These are phyloP conservation scores for Candida schatavii DNA, from an alignment of 805 yeast genomes.

Conservation along the genomic window DNA sequence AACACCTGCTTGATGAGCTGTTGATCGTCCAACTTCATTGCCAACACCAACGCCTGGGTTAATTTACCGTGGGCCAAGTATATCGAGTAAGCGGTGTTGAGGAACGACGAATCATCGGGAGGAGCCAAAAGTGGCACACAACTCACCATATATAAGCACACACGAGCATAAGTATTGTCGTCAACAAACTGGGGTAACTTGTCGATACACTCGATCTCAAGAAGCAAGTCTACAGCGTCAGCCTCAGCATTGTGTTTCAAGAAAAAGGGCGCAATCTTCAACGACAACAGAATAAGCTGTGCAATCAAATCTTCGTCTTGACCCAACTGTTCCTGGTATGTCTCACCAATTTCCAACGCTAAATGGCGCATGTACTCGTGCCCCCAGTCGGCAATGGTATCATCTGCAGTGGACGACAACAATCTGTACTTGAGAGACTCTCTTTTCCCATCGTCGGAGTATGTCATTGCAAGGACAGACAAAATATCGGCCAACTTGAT, in stretches of 20 bases:
- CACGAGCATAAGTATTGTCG: constrained; percentile 78
- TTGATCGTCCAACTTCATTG: constrained; percentile 85
- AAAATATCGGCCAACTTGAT: constrained; percentile 78
- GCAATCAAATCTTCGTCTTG: constrained; percentile 30
- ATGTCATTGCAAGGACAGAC: constrained; percentile 94
- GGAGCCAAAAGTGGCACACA: constrained; percentile 97
- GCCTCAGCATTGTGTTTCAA: constrained; percentile 96
- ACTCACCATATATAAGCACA: constrained; percentile 89
- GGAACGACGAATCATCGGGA: constrained; percentile 83
- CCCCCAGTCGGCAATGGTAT: constrained; percentile 85
- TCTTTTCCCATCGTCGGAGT: constrained; percentile 73
- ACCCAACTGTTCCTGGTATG: constrained; percentile 53
- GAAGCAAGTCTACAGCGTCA: constrained; percentile 90
- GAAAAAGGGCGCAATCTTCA: constrained; percentile 83
- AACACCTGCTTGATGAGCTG: constrained; percentile 75
- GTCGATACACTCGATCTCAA: constrained; percentile 87
- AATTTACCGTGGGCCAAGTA: constrained; percentile 75
- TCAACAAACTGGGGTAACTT: constrained; percentile 82
- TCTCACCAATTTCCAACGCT: constrained; percentile 92
- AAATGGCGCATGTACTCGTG: constrained; percentile 96
- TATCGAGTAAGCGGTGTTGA: constrained; percentile 84
- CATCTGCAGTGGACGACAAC: constrained; percentile 45
- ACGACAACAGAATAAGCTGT: constrained; percentile 60
- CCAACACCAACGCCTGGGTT: constrained; percentile 87
- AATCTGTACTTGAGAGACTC: constrained; percentile 82